Percentiles rank a stretch among this genome's conserved stretches.
Conservation (phyloP, 202 grass and related monocot genomes). For the Setaria viridis region DNA sequence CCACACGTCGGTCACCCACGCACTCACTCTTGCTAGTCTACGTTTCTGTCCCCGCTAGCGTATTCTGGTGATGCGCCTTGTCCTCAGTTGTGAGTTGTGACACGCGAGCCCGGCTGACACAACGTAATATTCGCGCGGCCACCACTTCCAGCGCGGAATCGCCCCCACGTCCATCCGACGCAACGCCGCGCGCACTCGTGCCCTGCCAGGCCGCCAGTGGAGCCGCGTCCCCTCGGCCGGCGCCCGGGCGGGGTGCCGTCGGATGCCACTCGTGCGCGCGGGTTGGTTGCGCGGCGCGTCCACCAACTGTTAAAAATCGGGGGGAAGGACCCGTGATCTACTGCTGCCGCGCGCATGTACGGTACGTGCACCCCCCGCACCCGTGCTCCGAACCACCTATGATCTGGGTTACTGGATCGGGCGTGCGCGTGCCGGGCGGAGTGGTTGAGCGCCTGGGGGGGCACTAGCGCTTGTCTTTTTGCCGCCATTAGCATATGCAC, state of each 20-base stretch:
- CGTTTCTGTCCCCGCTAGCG: no score
- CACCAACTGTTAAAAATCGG: neutral
- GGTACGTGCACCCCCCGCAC: neutral
- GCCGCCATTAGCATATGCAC: slow-evolving; percentile 34
- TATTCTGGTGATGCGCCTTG: no score
- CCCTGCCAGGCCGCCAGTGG: neutral
- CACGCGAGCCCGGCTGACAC: neutral
- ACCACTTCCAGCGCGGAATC: slow-evolving; percentile 26
- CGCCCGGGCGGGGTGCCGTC: no score
- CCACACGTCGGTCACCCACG: no score
- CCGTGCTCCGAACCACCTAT: neutral
- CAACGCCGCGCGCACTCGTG: slow-evolving; percentile 35
- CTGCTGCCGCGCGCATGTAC: no score
- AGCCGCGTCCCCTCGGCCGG: slow-evolving; percentile 16
- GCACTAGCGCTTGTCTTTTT: neutral
- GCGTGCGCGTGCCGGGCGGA: neutral
- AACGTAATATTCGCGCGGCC: slow-evolving; percentile 43
- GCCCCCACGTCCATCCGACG: slow-evolving; percentile 24
- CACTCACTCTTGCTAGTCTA: no score
- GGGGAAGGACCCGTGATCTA: no score
- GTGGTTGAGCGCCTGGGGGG: neutral
- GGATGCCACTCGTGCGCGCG: no score
- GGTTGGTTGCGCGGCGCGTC: no score
- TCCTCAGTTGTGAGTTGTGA: no score
- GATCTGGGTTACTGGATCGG: neutral